Evolutionary conservation across 1,284 basidiomycete genomes (phyloP).

Genomic region (Earliella scabrosa): DNA sequence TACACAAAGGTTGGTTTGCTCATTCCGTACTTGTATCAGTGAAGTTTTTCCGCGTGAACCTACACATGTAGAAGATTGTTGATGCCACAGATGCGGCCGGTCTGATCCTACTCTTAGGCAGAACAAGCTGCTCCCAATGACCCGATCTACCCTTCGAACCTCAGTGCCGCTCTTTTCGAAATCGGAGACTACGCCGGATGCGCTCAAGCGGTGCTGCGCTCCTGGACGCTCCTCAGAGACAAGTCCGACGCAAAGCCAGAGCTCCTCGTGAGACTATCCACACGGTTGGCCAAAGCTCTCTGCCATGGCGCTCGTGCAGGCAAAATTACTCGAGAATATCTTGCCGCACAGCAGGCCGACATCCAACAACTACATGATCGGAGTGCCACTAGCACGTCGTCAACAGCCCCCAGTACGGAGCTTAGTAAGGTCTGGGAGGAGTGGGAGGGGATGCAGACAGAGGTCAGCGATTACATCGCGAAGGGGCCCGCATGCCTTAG

Average conservation of each 20-base stretch:
- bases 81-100: neutral
- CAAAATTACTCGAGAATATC: neutral
- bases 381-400: neutral
- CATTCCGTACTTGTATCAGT: no score
- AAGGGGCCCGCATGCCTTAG: slow-evolving; percentile 1
- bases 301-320: neutral
- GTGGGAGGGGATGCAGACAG: slow-evolving; percentile 7
- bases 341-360: neutral
- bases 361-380: neutral
- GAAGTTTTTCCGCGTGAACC: no score
- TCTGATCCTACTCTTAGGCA: slow-evolving; percentile 6
- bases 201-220: slow-evolving; percentile 31
- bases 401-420: neutral
- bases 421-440: neutral
- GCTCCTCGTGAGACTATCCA: slow-evolving; percentile 13
- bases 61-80: no score
- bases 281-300: slow-evolving; percentile 11
- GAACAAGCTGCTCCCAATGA: slow-evolving; percentile 14
- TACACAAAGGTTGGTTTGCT: no score
- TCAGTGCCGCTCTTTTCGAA: slow-evolving; percentile 39
- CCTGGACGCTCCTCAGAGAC: slow-evolving; percentile 20
- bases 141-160: slow-evolving; percentile 36
- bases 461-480: neutral
- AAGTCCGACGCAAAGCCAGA: neutral
- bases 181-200: slow-evolving; percentile 32